A percentile compares a stretch with the other conserved stretches of the same genome.
Conservation (phyloP, 163 green algal species). For the Scenedesmus sp. region DNA sequence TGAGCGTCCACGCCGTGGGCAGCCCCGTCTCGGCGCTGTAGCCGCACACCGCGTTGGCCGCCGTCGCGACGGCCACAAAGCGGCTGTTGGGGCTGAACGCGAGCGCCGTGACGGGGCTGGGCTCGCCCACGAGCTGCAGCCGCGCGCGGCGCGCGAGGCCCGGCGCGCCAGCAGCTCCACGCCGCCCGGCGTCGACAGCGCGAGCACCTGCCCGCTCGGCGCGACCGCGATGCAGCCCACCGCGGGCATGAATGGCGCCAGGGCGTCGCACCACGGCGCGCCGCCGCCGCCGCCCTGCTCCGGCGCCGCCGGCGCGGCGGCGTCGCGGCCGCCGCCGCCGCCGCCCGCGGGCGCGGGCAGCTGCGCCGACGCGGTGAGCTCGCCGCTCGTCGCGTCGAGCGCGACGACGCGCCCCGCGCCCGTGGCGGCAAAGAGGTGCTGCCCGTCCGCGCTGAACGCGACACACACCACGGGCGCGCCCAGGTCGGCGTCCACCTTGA, state of each 20-base stretch:
- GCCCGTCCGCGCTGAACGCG: conserved; percentile 50
- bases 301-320: background rate
- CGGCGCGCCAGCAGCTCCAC: conserved; percentile 39
- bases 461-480: conserved; percentile 49
- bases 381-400: conserved; percentile 2
- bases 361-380: conserved; percentile 5
- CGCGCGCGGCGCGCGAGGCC: conserved; percentile 13
- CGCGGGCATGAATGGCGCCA: conserved; percentile 11
- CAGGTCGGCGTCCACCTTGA: conserved; percentile 36
- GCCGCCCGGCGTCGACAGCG: background rate
- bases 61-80: conserved; percentile 50
- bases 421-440: conserved; percentile 41
- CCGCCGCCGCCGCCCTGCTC: background rate
- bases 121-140: conserved; percentile 27
- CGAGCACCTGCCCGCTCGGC: conserved; percentile 38
- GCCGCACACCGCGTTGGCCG: conserved; percentile 46
- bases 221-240: conserved; percentile 27
- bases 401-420: background rate
- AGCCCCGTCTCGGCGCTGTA: conserved; percentile 51
- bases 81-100: conserved; percentile 61
- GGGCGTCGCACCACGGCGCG: background rate
- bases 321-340: background rate
- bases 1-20: conserved; percentile 50
- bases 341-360: background rate
- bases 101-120: conserved; percentile 51